Conservation (phyloP, 2,329 filamentous ascomycete genomes). For the Byssothecium circinans region DNA sequence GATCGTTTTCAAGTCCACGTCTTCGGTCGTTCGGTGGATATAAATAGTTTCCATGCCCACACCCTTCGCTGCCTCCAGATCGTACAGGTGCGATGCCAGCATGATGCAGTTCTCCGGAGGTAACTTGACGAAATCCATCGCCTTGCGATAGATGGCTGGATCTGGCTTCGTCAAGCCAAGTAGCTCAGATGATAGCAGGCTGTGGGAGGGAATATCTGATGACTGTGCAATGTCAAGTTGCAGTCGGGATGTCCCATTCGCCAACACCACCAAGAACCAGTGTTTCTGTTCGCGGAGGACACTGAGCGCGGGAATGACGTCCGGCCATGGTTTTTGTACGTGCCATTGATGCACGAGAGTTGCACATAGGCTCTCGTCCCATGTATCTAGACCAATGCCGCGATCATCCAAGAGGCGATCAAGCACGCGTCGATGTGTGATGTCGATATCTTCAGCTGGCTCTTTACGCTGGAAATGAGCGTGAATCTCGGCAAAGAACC, state of each 20-base stretch:
- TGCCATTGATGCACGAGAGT: conserved; percentile 51
- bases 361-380: conserved; percentile 17
- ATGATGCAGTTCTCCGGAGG: conserved; percentile 53
- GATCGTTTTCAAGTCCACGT: conserved; percentile 54
- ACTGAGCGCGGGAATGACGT: conserved; percentile 50
- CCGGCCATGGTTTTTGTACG: conserved; percentile 54
- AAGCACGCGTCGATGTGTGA: conserved; percentile 51
- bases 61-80: conserved; percentile 52
- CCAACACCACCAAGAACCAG: conserved; percentile 51
- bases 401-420: conserved; percentile 39
- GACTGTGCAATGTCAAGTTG: conserved; percentile 56
- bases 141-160: conserved; percentile 51
- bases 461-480: conserved; percentile 40
- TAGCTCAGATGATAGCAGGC: conserved; percentile 57
- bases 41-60: conserved; percentile 57
- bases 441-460: conserved; percentile 55
- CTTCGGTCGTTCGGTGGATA: conserved; percentile 57
- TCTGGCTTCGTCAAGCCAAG: conserved; percentile 51
- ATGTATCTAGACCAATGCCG: conserved; percentile 11
- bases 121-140: conserved; percentile 49
- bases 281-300: conserved; percentile 43
- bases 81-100: conserved; percentile 60
- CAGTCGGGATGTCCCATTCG: conserved; percentile 58
- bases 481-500: conserved; percentile 53
- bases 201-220: conserved; percentile 53